Conservation (phyloP, 768 basidiomycete species). For the Trametes meyenii region DNA sequence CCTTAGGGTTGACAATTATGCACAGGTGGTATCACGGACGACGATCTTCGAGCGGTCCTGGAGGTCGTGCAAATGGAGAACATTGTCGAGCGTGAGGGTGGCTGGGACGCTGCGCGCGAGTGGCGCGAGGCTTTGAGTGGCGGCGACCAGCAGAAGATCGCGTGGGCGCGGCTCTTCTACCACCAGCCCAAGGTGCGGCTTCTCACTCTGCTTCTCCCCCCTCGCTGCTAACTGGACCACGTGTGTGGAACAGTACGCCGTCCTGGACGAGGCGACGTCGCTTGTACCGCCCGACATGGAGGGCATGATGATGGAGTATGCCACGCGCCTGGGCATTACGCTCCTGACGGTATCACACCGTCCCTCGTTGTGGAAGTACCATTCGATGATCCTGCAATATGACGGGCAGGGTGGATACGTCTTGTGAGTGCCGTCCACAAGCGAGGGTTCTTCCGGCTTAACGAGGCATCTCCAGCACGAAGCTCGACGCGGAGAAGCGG, state of each 20-base stretch:
- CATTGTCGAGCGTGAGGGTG: constrained; percentile 94
- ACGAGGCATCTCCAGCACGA: constrained; percentile 64
- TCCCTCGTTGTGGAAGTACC: constrained; percentile 92
- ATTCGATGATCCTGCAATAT: constrained; percentile 85
- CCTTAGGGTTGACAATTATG: neutral
- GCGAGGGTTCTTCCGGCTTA: neutral
- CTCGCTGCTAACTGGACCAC: constrained; percentile 3
- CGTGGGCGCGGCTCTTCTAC: constrained; percentile 96
- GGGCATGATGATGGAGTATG: constrained; percentile 93
- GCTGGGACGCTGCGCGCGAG: constrained; percentile 87
- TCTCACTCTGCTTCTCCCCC: neutral
- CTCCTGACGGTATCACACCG: constrained; percentile 94
- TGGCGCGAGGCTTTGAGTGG: constrained; percentile 95
- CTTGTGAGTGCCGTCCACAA: constrained; percentile 62
- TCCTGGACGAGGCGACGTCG: constrained; percentile 95
- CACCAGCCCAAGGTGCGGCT: constrained; percentile 81
- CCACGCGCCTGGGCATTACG: constrained; percentile 85
- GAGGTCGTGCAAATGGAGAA: constrained; percentile 80
- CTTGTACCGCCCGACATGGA: constrained; percentile 93
- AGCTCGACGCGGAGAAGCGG: constrained; percentile 87
- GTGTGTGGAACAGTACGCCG: constrained; percentile 70
- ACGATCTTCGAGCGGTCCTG: constrained; percentile 71
- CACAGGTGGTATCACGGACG: constrained; percentile 72
- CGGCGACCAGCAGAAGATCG: constrained; percentile 96
- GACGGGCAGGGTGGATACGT: constrained; percentile 95